These are phyloP conservation scores for Talaromyces trachyspermus DNA, from an alignment of 495 filamentous ascomycete genomes.

Conservation along the genomic window DNA sequence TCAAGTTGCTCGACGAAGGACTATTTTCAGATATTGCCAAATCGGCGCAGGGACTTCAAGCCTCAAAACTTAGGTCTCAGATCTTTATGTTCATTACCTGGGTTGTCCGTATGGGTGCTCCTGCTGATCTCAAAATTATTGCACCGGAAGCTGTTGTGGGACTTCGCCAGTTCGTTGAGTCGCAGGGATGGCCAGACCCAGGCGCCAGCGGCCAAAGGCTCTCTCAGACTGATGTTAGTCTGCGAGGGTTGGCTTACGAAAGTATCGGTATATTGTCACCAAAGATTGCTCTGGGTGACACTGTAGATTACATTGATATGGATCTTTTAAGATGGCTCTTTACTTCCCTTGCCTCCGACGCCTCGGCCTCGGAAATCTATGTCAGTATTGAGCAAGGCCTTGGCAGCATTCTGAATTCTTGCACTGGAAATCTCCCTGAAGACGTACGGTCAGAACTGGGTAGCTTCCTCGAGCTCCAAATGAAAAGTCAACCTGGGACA, in stretches of 20 bases:
- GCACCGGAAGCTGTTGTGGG: conserved; percentile 64
- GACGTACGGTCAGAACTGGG: conserved; percentile 43
- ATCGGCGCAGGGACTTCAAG: conserved; percentile 56
- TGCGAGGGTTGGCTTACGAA: conserved; percentile 75
- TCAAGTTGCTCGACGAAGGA: conserved; percentile 62
- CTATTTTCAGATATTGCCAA: conserved; percentile 42
- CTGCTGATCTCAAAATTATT: conserved; percentile 50
- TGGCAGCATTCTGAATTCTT: conserved; percentile 62
- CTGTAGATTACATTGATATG: conserved; percentile 23
- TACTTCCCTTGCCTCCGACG: conserved; percentile 70
- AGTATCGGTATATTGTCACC: conserved; percentile 72
- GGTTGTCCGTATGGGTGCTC: conserved; percentile 67
- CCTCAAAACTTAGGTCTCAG: conserved; percentile 65
- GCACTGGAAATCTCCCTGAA: conserved; percentile 38
- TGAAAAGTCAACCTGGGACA: conserved; percentile 49
- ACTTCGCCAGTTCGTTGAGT: conserved; percentile 65
- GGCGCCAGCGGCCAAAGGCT: conserved; percentile 34
- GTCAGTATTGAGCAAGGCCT: conserved; percentile 87
- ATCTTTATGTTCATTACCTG: conserved; percentile 87
- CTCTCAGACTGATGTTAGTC: conserved; percentile 51
- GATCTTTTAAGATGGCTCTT: conserved; percentile 71
- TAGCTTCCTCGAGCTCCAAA: conserved; percentile 58
- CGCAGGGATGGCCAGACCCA: conserved; percentile 75
- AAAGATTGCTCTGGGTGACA: conserved; percentile 13
- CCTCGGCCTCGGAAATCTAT: conserved; percentile 62